These are phyloP conservation scores for Royoungia palumana DNA, from an alignment of 768 basidiomycete species.

Conservation along the genomic window DNA sequence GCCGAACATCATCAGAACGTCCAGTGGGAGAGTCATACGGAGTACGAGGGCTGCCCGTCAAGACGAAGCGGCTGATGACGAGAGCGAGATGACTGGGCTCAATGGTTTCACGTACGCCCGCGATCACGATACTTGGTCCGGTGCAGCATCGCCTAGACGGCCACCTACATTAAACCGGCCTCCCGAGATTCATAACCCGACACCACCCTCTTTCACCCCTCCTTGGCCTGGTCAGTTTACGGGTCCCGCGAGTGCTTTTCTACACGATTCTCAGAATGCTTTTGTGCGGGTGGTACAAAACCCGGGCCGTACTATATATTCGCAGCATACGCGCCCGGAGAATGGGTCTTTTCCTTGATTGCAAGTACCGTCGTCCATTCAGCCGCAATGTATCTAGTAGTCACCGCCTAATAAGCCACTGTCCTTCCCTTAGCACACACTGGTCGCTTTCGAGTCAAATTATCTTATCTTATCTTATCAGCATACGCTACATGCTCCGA, in stretches of 20 bases:
- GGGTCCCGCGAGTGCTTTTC: constrained; percentile 49
- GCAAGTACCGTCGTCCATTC: constrained; percentile 7
- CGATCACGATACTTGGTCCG: constrained; percentile 26
- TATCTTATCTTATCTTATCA: constrained; percentile 20
- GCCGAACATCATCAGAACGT: constrained; percentile 25
- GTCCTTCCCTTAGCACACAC: not conserved
- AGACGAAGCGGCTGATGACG: constrained; percentile 26
- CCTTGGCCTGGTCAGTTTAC: constrained; percentile 40
- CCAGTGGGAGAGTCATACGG: constrained; percentile 29
- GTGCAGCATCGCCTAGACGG: constrained; percentile 24
- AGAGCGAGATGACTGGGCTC: constrained; percentile 18
- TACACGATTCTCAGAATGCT: constrained; percentile 40
- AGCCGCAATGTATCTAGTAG: constrained; percentile 21
- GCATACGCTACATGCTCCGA: too few relatives aligned
- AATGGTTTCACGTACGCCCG: constrained; percentile 22
- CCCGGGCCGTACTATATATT: constrained; percentile 63
- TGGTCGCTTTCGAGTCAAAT: not conserved
- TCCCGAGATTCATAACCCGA: constrained; percentile 19
- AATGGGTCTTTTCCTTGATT: constrained; percentile 27
- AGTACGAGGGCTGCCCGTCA: constrained; percentile 29
- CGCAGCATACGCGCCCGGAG: constrained; percentile 43
- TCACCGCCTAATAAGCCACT: constrained; percentile 17
- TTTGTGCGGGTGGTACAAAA: constrained; percentile 44
- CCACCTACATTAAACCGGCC: constrained; percentile 9
- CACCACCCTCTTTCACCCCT: constrained; percentile 22